These are phyloP conservation scores for Mycena galericulata DNA, from an alignment of 768 basidiomycete species.

Conservation along the genomic window DNA sequence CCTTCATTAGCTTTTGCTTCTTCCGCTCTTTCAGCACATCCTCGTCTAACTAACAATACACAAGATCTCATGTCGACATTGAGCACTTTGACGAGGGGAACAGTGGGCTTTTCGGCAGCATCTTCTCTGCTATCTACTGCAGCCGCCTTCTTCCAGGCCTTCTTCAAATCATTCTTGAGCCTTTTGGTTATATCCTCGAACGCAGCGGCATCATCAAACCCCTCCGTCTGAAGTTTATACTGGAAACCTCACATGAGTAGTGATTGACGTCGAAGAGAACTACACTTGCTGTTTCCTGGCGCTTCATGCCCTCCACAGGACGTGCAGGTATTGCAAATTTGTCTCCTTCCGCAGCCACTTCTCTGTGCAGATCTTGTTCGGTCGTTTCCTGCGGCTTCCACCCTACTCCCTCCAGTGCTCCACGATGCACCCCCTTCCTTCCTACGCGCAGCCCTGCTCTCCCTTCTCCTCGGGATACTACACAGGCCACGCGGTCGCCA, in stretches of 20 bases:
- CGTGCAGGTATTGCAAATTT: slow-evolving; percentile 73
- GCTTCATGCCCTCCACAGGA: slow-evolving; percentile 73
- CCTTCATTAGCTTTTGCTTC: slow-evolving; percentile 92
- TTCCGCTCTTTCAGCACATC: slow-evolving; percentile 94
- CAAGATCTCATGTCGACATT: slow-evolving; percentile 80
- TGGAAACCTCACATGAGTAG: slow-evolving; percentile 41
- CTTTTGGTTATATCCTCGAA: slow-evolving; percentile 89
- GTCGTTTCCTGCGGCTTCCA: slow-evolving; percentile 92
- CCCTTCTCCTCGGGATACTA: too few relatives aligned
- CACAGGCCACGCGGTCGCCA: too few relatives aligned
- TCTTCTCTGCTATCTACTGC: slow-evolving; percentile 74
- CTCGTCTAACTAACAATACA: slow-evolving; percentile 77
- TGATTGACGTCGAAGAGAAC: neutral
- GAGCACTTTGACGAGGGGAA: slow-evolving; percentile 91
- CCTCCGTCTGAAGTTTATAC: slow-evolving; percentile 73
- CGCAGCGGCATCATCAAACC: slow-evolving; percentile 81
- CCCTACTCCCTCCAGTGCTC: slow-evolving; percentile 89
- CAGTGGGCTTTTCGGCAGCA: slow-evolving; percentile 80
- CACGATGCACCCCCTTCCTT: slow-evolving; percentile 70
- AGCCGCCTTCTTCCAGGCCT: slow-evolving; percentile 83
- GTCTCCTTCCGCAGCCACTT: slow-evolving; percentile 86
- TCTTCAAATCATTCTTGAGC: slow-evolving; percentile 82
- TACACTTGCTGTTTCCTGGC: slow-evolving; percentile 77
- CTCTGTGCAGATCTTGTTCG: slow-evolving; percentile 83
- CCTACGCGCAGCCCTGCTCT: too few relatives aligned